Base-by-base conservation (phyloP, 306 rosid species). In the Sicyos baderoa region DNA sequence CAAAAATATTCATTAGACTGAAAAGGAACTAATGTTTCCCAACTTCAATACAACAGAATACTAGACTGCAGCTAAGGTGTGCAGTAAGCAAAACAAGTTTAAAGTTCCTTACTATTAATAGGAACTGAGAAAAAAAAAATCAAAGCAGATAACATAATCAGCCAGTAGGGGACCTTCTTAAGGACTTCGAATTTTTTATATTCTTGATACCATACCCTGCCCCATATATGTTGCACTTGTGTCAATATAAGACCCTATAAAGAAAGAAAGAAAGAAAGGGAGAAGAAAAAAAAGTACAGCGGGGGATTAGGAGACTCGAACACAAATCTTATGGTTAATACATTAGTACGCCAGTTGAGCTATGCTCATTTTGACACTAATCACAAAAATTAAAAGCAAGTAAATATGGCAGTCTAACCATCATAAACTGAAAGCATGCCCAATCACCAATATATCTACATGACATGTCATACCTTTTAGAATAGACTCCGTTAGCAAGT, bases 401-500 rank as follows among this genome's bases (percentile, higher is more conserved):
- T 11, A 66, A 47, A 44, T 47, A 14, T 22, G 55, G 54, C 14
- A 66, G 55, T 44, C 22, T 47, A 13, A 14, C 71, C 40, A 66
- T 44, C 27, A 64, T 19, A 52, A 79, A 29, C 29, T 27, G 53
- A 25, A 68, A 50, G 13, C 72, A 68, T 23, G 52, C 9, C 72
- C 59, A 29, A 13, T 64, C 59, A 32, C 61, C 27, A 70, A 29
- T 70, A 37, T 29, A 27, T 70, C 61, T 44, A 51, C 9, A 70
- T 70, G 51, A 52, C 32, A 52, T 52, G 17, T 21, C 79, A 78
- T 70, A 93, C 98, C 98, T 93, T 81, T 93, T 93, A 70, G 98
- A 88, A 76, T 85, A 84, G 81, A 65, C 68, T 78, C 98, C 98
- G 77, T 88, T 88, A 62, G 87, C 85, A 65, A 96, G 84, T 79